Evolutionary conservation across 2,329 filamentous ascomycete species (phyloP), one percentile per base, ranked within the genome.

Genomic region (Ophiostoma australiae): DNA sequence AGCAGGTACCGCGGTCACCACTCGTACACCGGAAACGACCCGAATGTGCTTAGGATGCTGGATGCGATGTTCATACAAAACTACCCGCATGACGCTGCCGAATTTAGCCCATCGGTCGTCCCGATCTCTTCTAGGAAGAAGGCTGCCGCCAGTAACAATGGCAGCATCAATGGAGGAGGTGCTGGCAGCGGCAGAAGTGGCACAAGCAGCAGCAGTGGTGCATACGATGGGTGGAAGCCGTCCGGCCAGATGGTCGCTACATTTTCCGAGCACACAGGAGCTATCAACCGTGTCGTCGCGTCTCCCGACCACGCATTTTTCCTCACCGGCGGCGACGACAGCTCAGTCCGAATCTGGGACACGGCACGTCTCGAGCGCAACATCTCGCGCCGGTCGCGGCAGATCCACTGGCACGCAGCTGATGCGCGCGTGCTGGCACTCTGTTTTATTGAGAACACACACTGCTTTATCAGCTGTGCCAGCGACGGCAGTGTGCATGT

Each of bases 241-340:
- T 87, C 89, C 70, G 94, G 95, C 1, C 90, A 89, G 69, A 84
- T 98, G 10, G 90, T 98, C 27, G 93, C 94, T 1, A 92, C 92
- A 0, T 93, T 98, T 77, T 89, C 91, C 1, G 95, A 99, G 78
- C 95, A 99, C 77, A 89, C 85, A 37, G 92, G 89, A 0, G 87
- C 92, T 8, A 88, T 98, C 74, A 97, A 91, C 76, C 88, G 94
- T 11, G 87, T 98, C 13, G 84, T 91, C 1, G 87, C 93, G 8
- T 90, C 95, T 1, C 93, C 94, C 0, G 95, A 99, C 77, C 94
- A 99, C 78, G 83, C 90, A 4, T 99, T 99, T 81, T 99, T 99
- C 79, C 86, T 97, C 71, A 98, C 95, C 0, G 94, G 90, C 7
- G 94, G 94, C 11, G 92, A 97, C 76, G 95, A 99, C 79, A 92